Base-by-base conservation (phyloP, 371 early-diverging fungal genomes). In the Ordospora pajunii region DNA sequence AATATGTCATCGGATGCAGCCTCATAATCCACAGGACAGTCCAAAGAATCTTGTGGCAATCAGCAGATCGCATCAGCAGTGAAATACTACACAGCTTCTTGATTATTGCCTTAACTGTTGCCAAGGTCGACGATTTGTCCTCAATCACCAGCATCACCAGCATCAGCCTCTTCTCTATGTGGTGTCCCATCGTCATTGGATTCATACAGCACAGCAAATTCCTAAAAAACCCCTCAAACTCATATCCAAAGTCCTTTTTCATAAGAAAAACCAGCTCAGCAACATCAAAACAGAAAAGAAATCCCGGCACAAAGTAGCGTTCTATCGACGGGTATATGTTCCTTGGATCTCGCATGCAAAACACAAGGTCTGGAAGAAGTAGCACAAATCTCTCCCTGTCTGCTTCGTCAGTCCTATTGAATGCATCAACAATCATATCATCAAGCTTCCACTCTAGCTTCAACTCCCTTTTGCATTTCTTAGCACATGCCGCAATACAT, bases 1-100 rank as follows among this genome's bases (percentile, higher is more conserved):
- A 22, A 67, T 70, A 76, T 32, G 67, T 10, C 37, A 32, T 51
- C 22, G 77, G 77, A 67, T 75, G 76, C 48, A 77, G 50, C 22
- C 77, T 65, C 44, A 77, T 48, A 25, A 76, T 64, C 37, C 64
- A 40, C 49, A 77, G 37, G 0, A 74, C 45, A 3, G 27, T 22
- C 49, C 73, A 77, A 25, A 77, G 32, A 8, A 73, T 48, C 45
- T 54, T 52, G 8, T 66, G 25, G 19, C 53, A 64, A 14, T 10
- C 17, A 0, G 50, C 32, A 23, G 77, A 65, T 12, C n/a, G n/a
- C 0, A 44, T 12, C n/a, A 53, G 19, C 6, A 64, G 17, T 7
- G 42, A 32, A 10, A 53, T 14, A 12, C 11, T 43, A 17, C 32
- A 27, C 8, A 77, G 44, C 50, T 58, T 77, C 22, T 27, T 37